Evolutionary conservation across 345 rosid species (phyloP).

Genomic region (Syzygium jambos): DNA sequence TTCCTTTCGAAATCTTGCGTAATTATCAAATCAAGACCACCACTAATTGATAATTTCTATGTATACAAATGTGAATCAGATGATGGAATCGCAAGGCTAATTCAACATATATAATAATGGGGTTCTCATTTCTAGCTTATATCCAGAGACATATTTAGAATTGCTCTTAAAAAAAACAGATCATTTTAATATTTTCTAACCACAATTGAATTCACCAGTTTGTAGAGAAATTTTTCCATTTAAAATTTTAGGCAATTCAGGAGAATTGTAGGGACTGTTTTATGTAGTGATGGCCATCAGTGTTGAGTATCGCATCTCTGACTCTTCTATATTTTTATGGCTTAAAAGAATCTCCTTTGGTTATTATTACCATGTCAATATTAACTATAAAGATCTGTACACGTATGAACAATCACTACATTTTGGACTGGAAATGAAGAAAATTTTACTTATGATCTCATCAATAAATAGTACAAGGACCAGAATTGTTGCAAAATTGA

Average conservation of each 20-base stretch:
- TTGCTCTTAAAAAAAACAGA: neutral
- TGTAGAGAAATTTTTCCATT: neutral
- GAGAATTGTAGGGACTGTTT: neutral
- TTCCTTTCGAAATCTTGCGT: too few species aligned
- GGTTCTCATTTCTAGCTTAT: neutral
- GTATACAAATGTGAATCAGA: too few species aligned
- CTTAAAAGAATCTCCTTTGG: neutral
- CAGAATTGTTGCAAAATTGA: neutral
- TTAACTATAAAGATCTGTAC: neutral
- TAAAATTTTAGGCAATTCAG: neutral
- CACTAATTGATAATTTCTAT: too few species aligned
- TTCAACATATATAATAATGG: neutral
- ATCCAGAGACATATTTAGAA: neutral
- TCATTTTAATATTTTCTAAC: neutral
- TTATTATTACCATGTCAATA: neutral
- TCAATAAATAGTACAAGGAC: neutral
- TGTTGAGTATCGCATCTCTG: neutral
- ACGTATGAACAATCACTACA: too few species aligned
- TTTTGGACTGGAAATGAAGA: neutral
- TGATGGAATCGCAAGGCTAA: neutral
- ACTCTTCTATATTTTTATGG: neutral
- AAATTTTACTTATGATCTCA: neutral
- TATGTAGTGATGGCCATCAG: too few species aligned
- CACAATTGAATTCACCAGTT: neutral
- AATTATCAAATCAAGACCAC: too few species aligned